Conservation (phyloP, 805 yeast species). For the Priceomyces medius region DNA sequence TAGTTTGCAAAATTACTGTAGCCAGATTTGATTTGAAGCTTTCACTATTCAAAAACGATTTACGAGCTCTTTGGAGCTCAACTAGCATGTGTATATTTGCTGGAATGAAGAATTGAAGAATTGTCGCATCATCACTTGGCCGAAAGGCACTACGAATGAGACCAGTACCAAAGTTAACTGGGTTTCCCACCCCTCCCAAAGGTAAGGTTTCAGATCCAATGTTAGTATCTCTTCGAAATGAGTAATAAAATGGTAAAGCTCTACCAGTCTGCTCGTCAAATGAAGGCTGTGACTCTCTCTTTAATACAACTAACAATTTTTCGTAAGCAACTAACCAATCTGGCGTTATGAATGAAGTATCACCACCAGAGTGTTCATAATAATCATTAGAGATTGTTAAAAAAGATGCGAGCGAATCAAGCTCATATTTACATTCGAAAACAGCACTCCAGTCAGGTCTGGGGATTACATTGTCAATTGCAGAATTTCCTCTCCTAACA, state of each 20-base stretch:
- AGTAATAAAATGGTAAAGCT: constrained; percentile 51
- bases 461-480: constrained; percentile 67
- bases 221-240: constrained; percentile 71
- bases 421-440: constrained; percentile 87
- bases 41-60: constrained; percentile 18
- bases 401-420: constrained; percentile 83
- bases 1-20: constrained; percentile 16
- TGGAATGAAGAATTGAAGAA: constrained; percentile 78
- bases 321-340: constrained; percentile 62
- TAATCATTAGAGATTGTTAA: constrained; percentile 73
- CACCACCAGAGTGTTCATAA: constrained; percentile 50
- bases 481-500: constrained; percentile 49
- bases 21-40: constrained; percentile 6
- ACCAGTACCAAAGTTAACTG: constrained; percentile 69
- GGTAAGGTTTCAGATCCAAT: constrained; percentile 81
- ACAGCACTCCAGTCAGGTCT: constrained; percentile 67
- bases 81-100: constrained; percentile 76
- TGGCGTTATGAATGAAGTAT: constrained; percentile 44
- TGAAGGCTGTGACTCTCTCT: constrained; percentile 62
- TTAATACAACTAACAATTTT: constrained; percentile 50
- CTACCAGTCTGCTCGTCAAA: constrained; percentile 51
- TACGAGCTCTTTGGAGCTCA: constrained; percentile 48
- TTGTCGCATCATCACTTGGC: constrained; percentile 86
- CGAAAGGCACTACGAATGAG: constrained; percentile 79
- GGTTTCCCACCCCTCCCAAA: constrained; percentile 78